A percentile compares a stretch with the other conserved stretches of the same genome.
phyloP scores from a whole-genome alignment of 306 rosid species.

The Quillaja saponaria region DNA sequence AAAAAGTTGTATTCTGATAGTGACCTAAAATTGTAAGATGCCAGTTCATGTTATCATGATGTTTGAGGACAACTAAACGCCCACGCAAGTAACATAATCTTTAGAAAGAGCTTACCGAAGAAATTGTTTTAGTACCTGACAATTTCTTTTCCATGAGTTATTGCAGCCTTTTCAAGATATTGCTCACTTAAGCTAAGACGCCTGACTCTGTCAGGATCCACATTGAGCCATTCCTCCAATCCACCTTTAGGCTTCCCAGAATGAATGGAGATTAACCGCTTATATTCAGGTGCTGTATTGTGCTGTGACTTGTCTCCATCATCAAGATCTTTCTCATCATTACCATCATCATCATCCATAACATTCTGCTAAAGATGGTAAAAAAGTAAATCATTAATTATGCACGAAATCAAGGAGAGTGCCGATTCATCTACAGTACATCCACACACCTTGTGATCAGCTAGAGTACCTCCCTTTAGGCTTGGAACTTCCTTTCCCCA shows the following conservation, averaged over 20 bases:
- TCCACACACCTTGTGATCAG: conserved; percentile 63
- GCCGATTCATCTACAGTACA: conserved; percentile 6
- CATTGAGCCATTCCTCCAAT: conserved; percentile 62
- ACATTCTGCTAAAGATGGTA: conserved; percentile 42
- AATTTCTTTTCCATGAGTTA: conserved; percentile 65
- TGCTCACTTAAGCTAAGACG: conserved; percentile 98
- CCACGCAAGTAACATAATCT: not conserved
- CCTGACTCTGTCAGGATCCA: conserved; percentile 82
- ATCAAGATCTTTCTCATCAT: conserved; percentile 53
- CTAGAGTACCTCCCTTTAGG: conserved; percentile 36
- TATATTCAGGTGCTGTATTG: conserved; percentile 70
- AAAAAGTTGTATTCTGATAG: not conserved
- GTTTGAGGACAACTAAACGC: not conserved
- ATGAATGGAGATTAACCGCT: conserved; percentile 82
- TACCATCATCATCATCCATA: conserved; percentile 44
- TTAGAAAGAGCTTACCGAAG: conserved; percentile 5
- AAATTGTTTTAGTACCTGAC: conserved; percentile 67
- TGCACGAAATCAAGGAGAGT: conserved; percentile 21
- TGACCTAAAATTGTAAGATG: conserved; percentile 1
- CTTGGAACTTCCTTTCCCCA: conserved; percentile 87
- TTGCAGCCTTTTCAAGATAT: conserved; percentile 74
- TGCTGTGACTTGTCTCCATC: conserved; percentile 51
- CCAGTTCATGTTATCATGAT: conserved; percentile 15
- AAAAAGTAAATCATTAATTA: conserved; percentile 25
- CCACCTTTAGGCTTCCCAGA: conserved; percentile 99